These are phyloP conservation scores for Pseudogymnoascus sp. DNA, from an alignment of 2,329 filamentous ascomycete genomes.

Conservation along the genomic window DNA sequence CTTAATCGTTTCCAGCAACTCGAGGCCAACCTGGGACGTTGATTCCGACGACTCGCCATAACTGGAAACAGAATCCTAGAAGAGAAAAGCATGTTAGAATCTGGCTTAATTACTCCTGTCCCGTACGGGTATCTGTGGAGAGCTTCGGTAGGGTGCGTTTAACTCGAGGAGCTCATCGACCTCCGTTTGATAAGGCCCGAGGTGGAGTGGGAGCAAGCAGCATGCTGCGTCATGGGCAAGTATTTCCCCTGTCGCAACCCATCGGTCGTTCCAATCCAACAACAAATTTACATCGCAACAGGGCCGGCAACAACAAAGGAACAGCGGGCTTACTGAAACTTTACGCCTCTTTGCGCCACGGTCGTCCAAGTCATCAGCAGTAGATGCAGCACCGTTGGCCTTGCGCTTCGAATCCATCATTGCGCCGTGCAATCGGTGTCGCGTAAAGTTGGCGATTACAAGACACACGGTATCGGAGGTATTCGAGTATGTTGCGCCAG, in stretches of 20 bases:
- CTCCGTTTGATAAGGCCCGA: constrained; percentile 2
- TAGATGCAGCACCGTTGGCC: constrained; percentile 31
- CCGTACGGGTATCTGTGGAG: constrained; percentile 6
- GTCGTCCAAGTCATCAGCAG: constrained; percentile 39
- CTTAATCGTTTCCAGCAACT: constrained; percentile 67
- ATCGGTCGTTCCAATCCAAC: not conserved
- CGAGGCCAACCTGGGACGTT: constrained; percentile 62
- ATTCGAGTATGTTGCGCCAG: constrained; percentile 2
- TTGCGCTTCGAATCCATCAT: constrained; percentile 45
- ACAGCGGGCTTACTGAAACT: constrained; percentile 42
- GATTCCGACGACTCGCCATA: constrained; percentile 53
- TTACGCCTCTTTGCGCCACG: constrained; percentile 51
- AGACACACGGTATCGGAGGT: not conserved
- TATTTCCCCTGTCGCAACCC: constrained; percentile 5
- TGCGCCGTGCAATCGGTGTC: constrained; percentile 3
- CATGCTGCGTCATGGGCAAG: constrained; percentile 9
- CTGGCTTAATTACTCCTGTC: constrained; percentile 9
- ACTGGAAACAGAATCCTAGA: constrained; percentile 18
- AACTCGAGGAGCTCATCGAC: not conserved
- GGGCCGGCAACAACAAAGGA: not conserved
- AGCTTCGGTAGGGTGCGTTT: constrained; percentile 3
- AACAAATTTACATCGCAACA: not conserved
- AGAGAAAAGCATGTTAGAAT: constrained; percentile 25
- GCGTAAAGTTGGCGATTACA: constrained; percentile 1
- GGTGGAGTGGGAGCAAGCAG: constrained; percentile 4